Evolutionary conservation across 768 basidiomycete genomes (phyloP).

Genomic region (Fistulinella prunicolor): DNA sequence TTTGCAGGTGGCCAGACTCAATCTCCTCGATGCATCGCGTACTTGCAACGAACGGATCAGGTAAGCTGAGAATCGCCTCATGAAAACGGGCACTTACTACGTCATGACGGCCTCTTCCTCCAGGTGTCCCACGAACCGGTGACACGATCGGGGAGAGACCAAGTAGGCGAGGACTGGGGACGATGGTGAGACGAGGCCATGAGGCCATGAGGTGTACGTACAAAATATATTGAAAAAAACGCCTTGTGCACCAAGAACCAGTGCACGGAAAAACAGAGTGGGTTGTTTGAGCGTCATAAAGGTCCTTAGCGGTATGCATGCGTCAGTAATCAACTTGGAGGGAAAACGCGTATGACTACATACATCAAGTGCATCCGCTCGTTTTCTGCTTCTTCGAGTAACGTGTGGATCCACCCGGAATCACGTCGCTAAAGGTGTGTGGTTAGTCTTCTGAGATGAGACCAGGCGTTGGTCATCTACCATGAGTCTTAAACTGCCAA

Average conservation of each 20-base stretch:
- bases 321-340: conserved; percentile 10
- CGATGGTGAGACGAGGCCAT: conserved; percentile 14
- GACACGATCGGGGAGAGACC: conserved; percentile 69
- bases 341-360: conserved; percentile 3
- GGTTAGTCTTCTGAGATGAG: conserved; percentile 8
- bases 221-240: conserved; percentile 89
- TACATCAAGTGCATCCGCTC: conserved; percentile 95
- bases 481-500: conserved; percentile 86
- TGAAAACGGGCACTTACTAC: conserved; percentile 53
- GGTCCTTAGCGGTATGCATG: conserved; percentile 52
- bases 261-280: conserved; percentile 70
- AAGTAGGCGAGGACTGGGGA: conserved; percentile 70
- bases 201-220: conserved; percentile 35
- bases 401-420: conserved; percentile 85
- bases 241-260: conserved; percentile 90
- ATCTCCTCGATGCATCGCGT: conserved; percentile 83
- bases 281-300: conserved; percentile 93
- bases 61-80: conserved; percentile 16
- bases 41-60: conserved; percentile 36
- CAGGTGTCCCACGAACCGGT: conserved; percentile 88
- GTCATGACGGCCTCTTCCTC: conserved; percentile 96
- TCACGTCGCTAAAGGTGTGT: conserved; percentile 43
- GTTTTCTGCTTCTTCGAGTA: conserved; percentile 93
- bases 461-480: conserved; percentile 37
- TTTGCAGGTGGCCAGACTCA: conserved; percentile 74